Conservation (phyloP, 2,329 filamentous ascomycete genomes). For the Blastomyces parvus region DNA sequence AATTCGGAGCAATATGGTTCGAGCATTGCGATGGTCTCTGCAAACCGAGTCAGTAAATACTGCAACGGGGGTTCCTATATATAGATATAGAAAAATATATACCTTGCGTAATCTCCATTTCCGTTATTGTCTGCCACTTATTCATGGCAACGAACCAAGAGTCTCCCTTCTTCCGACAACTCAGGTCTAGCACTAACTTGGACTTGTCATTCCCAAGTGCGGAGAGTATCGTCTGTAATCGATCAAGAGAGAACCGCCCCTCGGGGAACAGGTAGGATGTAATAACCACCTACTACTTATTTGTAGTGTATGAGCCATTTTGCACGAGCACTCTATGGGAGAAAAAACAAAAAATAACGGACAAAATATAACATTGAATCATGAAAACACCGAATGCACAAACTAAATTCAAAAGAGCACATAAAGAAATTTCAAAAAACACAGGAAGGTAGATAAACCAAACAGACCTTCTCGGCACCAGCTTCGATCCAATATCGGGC, state of each 20-base stretch:
- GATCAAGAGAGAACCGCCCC: conserved; percentile 66
- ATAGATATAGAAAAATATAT: conserved; percentile 17
- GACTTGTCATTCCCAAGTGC: conserved; percentile 63
- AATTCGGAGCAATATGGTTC: conserved; percentile 95
- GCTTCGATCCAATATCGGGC: conserved; percentile 75
- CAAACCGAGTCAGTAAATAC: not conserved
- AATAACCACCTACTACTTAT: conserved; percentile 69
- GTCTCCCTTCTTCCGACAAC: conserved; percentile 66
- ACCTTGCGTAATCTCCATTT: conserved; percentile 90
- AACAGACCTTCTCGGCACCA: conserved; percentile 75
- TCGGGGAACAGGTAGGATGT: conserved; percentile 89
- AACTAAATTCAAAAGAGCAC: not conserved
- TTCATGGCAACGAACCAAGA: conserved; percentile 98
- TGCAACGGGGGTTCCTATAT: not conserved
- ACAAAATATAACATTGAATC: not conserved
- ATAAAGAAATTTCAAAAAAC: not conserved
- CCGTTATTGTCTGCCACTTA: conserved; percentile 96
- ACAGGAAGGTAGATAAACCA: not conserved
- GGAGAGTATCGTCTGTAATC: conserved; percentile 63
- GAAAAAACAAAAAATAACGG: not conserved
- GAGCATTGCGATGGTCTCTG: conserved; percentile 69
- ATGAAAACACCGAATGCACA: not conserved
- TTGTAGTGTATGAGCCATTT: conserved; percentile 8
- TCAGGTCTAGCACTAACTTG: conserved; percentile 89
- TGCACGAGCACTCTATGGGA: not conserved